Base-by-base conservation (phyloP, 257 asterid species). In the Nicotiana obtusifolia region DNA sequence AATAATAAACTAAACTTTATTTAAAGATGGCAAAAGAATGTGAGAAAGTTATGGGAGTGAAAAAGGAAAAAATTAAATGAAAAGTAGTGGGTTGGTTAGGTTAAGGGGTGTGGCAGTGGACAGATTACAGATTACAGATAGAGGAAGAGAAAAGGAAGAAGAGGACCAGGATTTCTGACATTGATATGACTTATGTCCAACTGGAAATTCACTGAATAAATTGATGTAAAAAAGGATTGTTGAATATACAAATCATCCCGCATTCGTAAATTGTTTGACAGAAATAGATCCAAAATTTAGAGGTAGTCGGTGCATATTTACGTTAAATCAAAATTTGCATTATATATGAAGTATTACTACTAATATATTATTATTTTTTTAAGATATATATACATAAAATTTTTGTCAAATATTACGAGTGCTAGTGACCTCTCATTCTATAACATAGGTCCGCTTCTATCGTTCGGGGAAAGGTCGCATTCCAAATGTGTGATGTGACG, bases 31-130 rank as follows among this genome's bases (percentile, higher is more conserved):
- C 68, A 64, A 68, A 81, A 80, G 86, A 89, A 87, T 89, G 92
- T 91, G 93, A 87, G 76, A 75, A 71, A 83, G 94, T 88, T 90
- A 90, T 88, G 97, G 94, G 93, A 79, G 81, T 47, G 56, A 77
- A 41, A 71, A 71, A 22, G 80, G 83, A 83, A 85, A 82, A 1
- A 60, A 71, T 20, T 44, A 73, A 73, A 73, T 73, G 41, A 73
- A 73, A 73, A 49, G 79, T 73, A 47, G 56, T 73, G 79, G 59
- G 79, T 44, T 78, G 62, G 85, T 47, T 82, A 75, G 78, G 81
- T 76, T 76, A 82, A 77, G 73, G 86, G 85, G 86, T 76, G 85
- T 89, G 90, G 85, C 85, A 81, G 87, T 59, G 84, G 35, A 53
- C 87, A 78, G 75, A 86, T 69, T 41, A 53, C 87, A 78, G 75